Evolutionary conservation across 345 rosid genomes (phyloP), one percentile per base, ranked within the genome.

Genomic region (Arabis alpina): DNA sequence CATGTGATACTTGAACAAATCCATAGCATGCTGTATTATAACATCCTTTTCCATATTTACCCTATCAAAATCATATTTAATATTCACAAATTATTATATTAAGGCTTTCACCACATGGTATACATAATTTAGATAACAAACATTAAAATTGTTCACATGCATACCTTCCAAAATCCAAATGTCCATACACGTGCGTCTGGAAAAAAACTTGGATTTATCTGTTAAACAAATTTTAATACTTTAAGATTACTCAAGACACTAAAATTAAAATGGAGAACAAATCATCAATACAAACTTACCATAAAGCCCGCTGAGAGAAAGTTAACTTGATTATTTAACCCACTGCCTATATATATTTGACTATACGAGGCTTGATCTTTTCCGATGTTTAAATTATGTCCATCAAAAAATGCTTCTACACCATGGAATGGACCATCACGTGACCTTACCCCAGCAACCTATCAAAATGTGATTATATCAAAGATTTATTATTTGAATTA

Each of bases 21-120:
- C 75, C 62, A 6, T 39, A 40, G 14, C 75, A 71, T 13, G 8
- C 28, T 0, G 43, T 61, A 53, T 71, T 71, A 16, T 30, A 71
- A 34, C 68, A 71, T 19, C 54, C 28, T 4, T 59, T 60, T 32
- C 68, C 54, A 52, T 61, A 12, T 42, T 71, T 61, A 61, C 61
- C 75, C 68, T 71, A 47, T 30, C n/a, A 49, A 34, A 58, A 30
- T 16, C 12, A 28, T 49, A 49, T 59, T 56, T 32, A 6, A n/a
- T n/a, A n/a, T n/a, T n/a, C n/a, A n/a, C 15, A 44, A 44, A 1
- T 53, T 53, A 54, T 3, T 19, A 5, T n/a, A n/a, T 39, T 3
- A 13, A 28, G 1, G 8, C 28, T 25, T 53, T 34, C 30, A 36
- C 9, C 45, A 10, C 16, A 41, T 32, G 40, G 8, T 39, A 37